Base-by-base conservation (phyloP, 306 rosid genomes). In the Pyrus betulifolia region DNA sequence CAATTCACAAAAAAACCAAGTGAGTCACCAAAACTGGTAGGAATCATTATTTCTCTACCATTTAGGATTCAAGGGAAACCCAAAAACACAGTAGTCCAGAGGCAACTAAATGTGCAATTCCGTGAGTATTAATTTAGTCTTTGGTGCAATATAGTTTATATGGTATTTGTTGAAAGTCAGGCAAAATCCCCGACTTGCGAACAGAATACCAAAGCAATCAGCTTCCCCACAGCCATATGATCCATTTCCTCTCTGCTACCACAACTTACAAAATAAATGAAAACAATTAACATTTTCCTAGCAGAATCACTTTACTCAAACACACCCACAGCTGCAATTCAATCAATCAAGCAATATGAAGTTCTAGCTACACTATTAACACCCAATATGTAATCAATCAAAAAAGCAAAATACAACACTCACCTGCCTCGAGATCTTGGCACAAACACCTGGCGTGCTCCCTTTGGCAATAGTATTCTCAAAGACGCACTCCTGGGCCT, bases 361-460 rank as follows among this genome's bases (percentile, higher is more conserved):
- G 67, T 22, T 57, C 17, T 38, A n/a, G 7, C 11, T 35, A 33
- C n/a, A 25, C 23, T 13, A 58, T 58, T 33, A 72, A 72, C 58
- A 72, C 55, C n/a, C 54, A 58, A 35, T 72, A 1, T 49, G 21
- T 15, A 49, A 4, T 58, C 52, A 35, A 72, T 22, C 45, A 8
- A 67, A 19, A 67, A 76, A 59, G 8, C 49, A 38, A 42, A n/a
- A 46, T 76, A 35, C 61, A 63, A 69, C 64, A 12, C 85, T 10
- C 10, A 92, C 99, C 99, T 95, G 97, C 85, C 97, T 84, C 68
- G 99, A 87, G 90, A 95, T 91, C 92, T 95, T 95, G 4, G 99
- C 86, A 70, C 99, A 95, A 73, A 95, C 97, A n/a, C 93, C 97
- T 0, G 97, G 97, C 2, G 99, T 92, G 74, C 97, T 95, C 21